phyloP scores from a whole-genome alignment of 2,329 filamentous ascomycete species.

The Fusarium algeriense region DNA sequence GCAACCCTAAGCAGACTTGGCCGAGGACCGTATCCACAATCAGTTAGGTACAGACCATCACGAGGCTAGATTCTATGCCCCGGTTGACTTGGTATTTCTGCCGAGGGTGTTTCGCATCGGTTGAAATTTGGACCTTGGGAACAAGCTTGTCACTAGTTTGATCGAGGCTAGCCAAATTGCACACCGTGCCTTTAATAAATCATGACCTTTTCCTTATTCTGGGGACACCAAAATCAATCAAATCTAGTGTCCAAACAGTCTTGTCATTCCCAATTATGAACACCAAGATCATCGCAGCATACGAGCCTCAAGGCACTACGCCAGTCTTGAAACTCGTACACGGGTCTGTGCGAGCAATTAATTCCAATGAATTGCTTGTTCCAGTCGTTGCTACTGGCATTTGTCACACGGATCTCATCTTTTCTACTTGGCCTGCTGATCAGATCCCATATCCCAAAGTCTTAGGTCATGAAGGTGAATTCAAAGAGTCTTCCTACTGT shows the following conservation, averaged over 20 bases:
- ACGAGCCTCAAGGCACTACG: not conserved
- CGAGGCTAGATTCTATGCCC: not conserved
- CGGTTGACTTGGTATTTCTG: not conserved
- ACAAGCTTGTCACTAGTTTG: not conserved
- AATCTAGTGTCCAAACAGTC: rapidly evolving
- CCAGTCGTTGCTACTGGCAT: conserved; percentile 4
- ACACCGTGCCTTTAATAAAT: not conserved
- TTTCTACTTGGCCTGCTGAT: not conserved
- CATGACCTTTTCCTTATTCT: not conserved
- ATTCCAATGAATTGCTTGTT: not conserved
- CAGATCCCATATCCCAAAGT: conserved; percentile 4
- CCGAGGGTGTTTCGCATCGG: not conserved
- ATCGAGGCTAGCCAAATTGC: not conserved
- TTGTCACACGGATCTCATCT: conserved; percentile 3
- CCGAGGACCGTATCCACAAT: not conserved
- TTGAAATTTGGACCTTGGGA: not conserved
- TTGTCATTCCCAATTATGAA: not conserved
- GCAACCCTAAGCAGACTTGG: not conserved
- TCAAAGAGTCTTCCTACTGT: too few species aligned
- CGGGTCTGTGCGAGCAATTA: not conserved
- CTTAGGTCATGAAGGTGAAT: not conserved
- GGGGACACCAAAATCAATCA: not conserved
- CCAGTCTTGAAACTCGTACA: not conserved
- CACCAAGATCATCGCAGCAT: not conserved
- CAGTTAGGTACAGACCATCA: not conserved